Conservation (phyloP, 1,139 yeast genomes). For the Kurtzmaniella quercitrusa region DNA sequence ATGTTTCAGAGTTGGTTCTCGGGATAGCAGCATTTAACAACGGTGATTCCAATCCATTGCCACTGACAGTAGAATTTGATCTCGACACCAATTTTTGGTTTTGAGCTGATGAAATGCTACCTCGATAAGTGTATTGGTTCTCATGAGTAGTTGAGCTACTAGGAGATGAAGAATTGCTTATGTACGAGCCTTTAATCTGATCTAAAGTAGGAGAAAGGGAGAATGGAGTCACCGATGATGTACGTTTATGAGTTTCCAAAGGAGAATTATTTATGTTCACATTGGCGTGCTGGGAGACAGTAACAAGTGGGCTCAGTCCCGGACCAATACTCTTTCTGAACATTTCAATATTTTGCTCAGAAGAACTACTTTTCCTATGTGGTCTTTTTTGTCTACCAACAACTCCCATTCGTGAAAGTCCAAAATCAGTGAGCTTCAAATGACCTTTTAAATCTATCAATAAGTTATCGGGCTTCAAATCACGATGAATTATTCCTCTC, state of each 20-base stretch:
- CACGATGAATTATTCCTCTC: slow-evolving; percentile 90
- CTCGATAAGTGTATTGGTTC: slow-evolving; percentile 6
- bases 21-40: slow-evolving; percentile 43
- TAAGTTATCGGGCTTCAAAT: slow-evolving; percentile 89
- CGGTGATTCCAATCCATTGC: slow-evolving; percentile 44
- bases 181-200: slow-evolving; percentile 14
- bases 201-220: slow-evolving; percentile 47
- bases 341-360: slow-evolving; percentile 42
- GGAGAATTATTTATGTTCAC: slow-evolving; percentile 19
- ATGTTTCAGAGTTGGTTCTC: slow-evolving; percentile 50
- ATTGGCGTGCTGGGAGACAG: slow-evolving; percentile 12
- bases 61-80: slow-evolving; percentile 22
- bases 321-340: slow-evolving; percentile 31
- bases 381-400: slow-evolving; percentile 66
- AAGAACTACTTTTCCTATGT: slow-evolving; percentile 42
- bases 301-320: slow-evolving; percentile 17
- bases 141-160: slow-evolving; percentile 6
- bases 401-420: slow-evolving; percentile 85
- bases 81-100: slow-evolving; percentile 6
- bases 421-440: slow-evolving; percentile 90
- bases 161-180: slow-evolving; percentile 2
- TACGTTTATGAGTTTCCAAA: slow-evolving; percentile 30
- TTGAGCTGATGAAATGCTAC: slow-evolving; percentile 6
- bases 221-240: slow-evolving; percentile 44
- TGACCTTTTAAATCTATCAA: slow-evolving; percentile 86